Evolutionary conservation across 2,329 filamentous ascomycete genomes (phyloP).

Genomic region (Sclerotinia spermophila): DNA sequence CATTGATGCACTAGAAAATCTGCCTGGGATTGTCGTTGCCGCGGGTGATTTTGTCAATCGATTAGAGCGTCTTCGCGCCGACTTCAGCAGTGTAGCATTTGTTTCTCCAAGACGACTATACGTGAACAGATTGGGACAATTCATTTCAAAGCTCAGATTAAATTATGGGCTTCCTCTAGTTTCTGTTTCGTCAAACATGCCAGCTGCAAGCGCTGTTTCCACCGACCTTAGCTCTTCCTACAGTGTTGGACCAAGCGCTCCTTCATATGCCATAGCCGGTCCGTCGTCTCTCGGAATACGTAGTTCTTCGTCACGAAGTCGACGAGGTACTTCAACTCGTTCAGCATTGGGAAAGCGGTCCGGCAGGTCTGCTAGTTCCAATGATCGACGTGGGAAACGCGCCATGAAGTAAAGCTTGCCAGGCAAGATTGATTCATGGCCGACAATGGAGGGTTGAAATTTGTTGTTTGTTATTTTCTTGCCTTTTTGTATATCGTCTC

Average conservation of each 20-base stretch:
- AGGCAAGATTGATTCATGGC: neutral
- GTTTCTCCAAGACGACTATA: constrained; percentile 11
- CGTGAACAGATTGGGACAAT: constrained; percentile 1
- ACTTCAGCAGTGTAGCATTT: constrained; percentile 6
- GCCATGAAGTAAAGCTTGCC: constrained; percentile 32
- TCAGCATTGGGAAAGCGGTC: constrained; percentile 24
- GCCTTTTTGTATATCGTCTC: constrained; percentile 15
- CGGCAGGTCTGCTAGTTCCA: constrained; percentile 25
- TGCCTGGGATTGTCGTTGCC: constrained; percentile 30
- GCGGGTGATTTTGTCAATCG: constrained; percentile 25
- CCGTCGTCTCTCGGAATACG: neutral
- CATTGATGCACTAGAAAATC: constrained; percentile 29
- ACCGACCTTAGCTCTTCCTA: constrained; percentile 19
- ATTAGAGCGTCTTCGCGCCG: constrained; percentile 16
- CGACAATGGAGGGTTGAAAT: neutral
- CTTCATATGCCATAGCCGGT: neutral
- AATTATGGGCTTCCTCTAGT: constrained; percentile 1
- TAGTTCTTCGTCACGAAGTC: constrained; percentile 7
- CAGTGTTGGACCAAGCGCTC: constrained; percentile 3
- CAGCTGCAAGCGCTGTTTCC: neutral
- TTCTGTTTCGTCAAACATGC: neutral
- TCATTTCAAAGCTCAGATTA: constrained; percentile 10
- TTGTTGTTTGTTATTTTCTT: neutral
- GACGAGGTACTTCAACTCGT: constrained; percentile 11
- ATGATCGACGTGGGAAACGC: constrained; percentile 29